Evolutionary conservation across 2,329 filamentous ascomycete species (phyloP), one percentile per base, ranked within the genome.

Genomic region (Ascochyta pisi): DNA sequence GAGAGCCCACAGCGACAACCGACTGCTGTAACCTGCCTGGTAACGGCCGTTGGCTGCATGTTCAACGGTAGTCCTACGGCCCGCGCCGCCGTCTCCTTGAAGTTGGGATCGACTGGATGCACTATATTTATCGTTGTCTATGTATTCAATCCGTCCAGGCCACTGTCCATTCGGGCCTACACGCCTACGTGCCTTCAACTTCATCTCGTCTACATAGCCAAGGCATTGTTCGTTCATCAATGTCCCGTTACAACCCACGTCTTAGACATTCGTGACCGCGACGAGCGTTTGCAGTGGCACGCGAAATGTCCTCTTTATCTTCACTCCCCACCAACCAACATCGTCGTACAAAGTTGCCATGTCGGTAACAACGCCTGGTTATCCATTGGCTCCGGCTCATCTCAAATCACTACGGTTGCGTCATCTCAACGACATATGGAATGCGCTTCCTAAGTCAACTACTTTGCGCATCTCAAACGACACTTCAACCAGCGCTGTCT

Each of bases 11-110:
- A 39, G 10, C 15, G n/a, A 41, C 45, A 37, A 40, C 40, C 27
- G 22, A 23, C 15, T 48, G 33, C 19, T 26, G 31, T 26, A 46
- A 31, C 26, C 33, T 39, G 48, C 31, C 34, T 50, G 41, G 15
- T 43, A 59, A 49, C 50, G 55, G 50, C 50, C 54, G 34, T 40
- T 61, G 5, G 23, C 33, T 43, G 34, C 40, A 39, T n/a, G 23
- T 31, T 31, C 15, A 39, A 40, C 49, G 8, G 22, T 27, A 33
- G 39, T 37, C 26, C 26, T 4, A 38, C 63, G 63, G 63, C 47
- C 61, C 63, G 63, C 61, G 38, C 63, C 61, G 61, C 57, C 56
- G 57, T 61, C 46, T 48, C 45, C 50, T 33, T 34, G 23, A 19
- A 27, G 37, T 38, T 26, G 42, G 10, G 38, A 49, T 49, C 51